Conservation (phyloP, 805 yeast species). For the Cephaloascus fragrans region DNA sequence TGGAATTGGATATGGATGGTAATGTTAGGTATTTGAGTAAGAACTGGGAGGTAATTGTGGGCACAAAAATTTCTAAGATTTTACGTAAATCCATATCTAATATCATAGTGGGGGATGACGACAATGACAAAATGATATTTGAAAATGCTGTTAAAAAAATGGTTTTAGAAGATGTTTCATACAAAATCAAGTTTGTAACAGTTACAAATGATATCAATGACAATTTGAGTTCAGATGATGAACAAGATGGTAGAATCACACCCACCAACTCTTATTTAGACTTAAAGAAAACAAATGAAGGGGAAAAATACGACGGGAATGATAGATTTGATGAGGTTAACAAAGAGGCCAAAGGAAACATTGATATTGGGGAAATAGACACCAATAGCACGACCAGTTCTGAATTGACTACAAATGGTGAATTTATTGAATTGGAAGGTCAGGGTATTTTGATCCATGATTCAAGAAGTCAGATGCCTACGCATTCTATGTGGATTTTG, state of each 20-base stretch:
- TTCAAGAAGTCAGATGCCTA: conserved; percentile 42
- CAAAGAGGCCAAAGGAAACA: not conserved
- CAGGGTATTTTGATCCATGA: conserved; percentile 84
- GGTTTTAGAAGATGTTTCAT: conserved; percentile 66
- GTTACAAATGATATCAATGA: conserved; percentile 21
- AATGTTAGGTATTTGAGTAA: conserved; percentile 64
- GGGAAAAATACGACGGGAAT: conserved; percentile 4
- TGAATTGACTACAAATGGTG: conserved; percentile 44
- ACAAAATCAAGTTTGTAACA: conserved; percentile 64
- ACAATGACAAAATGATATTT: conserved; percentile 58
- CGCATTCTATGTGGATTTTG: conserved; percentile 90
- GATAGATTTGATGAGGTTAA: conserved; percentile 4
- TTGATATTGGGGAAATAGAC: not conserved
- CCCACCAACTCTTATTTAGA: conserved; percentile 15
- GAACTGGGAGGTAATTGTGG: conserved; percentile 74
- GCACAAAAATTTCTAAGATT: conserved; percentile 50
- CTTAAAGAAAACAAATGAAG: conserved; percentile 2
- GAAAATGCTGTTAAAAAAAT: conserved; percentile 60
- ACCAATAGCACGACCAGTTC: conserved; percentile 10
- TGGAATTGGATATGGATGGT: conserved; percentile 79
- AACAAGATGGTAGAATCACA: conserved; percentile 10
- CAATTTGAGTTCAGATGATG: not conserved
- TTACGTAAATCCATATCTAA: conserved; percentile 46
- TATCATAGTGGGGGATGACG: conserved; percentile 52
- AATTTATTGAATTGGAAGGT: conserved; percentile 72